Percentiles rank a stretch among this genome's conserved stretches.
Conservation (phyloP, 1,284 basidiomycete species). For the Xerocomus cyaneibrunnescens region DNA sequence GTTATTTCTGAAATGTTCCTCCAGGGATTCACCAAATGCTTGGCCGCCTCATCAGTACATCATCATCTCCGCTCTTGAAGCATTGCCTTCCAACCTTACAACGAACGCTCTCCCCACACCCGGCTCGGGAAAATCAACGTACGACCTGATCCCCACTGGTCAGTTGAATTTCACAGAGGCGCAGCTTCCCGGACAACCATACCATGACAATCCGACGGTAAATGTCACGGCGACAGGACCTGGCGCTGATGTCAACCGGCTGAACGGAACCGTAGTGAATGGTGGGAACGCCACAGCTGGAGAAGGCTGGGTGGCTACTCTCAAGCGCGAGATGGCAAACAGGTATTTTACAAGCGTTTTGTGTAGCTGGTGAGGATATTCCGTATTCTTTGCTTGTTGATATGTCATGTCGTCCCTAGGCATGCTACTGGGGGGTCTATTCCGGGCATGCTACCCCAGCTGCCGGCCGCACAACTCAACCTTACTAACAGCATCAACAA, state of each 20-base stretch:
- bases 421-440: conserved; percentile 83
- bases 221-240: conserved; percentile 56
- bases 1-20: not conserved
- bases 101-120: conserved; percentile 50
- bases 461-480: conserved; percentile 73
- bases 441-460: conserved; percentile 60
- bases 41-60: conserved; percentile 92
- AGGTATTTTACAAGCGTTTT: conserved; percentile 80
- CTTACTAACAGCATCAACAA: conserved; percentile 67
- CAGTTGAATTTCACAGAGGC: conserved; percentile 72
- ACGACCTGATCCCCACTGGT: conserved; percentile 65
- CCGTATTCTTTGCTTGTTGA: conserved; percentile 5
- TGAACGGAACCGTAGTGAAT: conserved; percentile 66
- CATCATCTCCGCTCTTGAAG: conserved; percentile 72
- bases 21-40: conserved; percentile 71
- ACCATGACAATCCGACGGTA: conserved; percentile 38
- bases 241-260: conserved; percentile 56
- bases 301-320: conserved; percentile 65
- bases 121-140: conserved; percentile 53
- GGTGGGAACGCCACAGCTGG: conserved; percentile 64
- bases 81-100: conserved; percentile 69
- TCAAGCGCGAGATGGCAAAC: conserved; percentile 75
- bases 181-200: conserved; percentile 66
- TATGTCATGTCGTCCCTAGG: conserved; percentile 38
- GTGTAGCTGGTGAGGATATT: conserved; percentile 76